Base-by-base conservation (phyloP, 2,329 filamentous ascomycete species). In the Raffaelea deltoideospora region DNA sequence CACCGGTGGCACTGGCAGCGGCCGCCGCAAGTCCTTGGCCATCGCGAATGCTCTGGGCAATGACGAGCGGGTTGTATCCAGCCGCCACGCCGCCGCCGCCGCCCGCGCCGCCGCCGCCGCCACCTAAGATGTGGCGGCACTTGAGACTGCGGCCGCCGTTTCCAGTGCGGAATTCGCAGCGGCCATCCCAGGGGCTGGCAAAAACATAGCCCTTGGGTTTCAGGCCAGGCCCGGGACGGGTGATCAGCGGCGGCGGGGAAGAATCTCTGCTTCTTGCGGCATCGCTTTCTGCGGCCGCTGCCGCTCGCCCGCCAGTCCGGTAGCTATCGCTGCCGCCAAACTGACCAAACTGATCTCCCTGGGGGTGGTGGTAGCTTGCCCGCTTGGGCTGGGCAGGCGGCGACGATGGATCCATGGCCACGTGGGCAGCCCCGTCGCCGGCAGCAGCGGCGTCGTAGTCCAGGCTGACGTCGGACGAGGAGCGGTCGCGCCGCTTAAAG, bases 161-260 rank as follows among this genome's bases (percentile, higher is more conserved):
- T 27, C 81, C 79, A 0, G 86, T 90, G 14, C 72, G 66, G 55
- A 96, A 96, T 42, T 87, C 81, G 58, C 88, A 96, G 30, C 71
- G 70, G 14, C 84, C 82, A 42, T 84, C 76, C 88, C 88, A 96
- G 0, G 86, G 87, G 30, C 82, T 90, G 17, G 65, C 60, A 52
- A 95, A 95, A 1, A 75, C 70, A 55, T 92, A 93, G 15, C 76
- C 79, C 23, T 67, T 66, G 0, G 75, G 64, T 37, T 62, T 69
- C 42, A 65, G 59, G 15, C 59, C 67, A 0, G 62, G 61, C 0
- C 60, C 61, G 0, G 64, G 62, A 2, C 59, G 53, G 1, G 62
- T 61, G 37, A 63, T 56, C 19, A 54, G 37, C 2, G 41, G 33
- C 6, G 43, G 27, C 38, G 38, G 23, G 21, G 3, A 8, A 19